These are phyloP conservation scores for Coemansia aciculifera DNA, from an alignment of 192 early-diverging fungal genomes.

Conservation along the genomic window DNA sequence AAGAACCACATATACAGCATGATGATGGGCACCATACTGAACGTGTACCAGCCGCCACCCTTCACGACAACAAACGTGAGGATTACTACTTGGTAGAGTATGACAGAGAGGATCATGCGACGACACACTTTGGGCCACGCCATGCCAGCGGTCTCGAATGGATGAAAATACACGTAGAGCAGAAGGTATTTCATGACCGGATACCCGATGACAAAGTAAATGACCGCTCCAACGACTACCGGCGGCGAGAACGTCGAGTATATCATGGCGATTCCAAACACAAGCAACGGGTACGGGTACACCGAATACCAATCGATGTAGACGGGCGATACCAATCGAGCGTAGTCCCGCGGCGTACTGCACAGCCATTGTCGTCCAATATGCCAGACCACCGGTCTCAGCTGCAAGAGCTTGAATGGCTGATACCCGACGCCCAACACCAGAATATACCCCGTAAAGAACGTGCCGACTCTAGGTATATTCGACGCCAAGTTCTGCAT, in stretches of 20 bases:
- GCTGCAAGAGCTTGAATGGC: constrained; percentile 70
- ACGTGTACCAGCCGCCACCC: constrained; percentile 52
- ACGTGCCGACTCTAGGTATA: constrained; percentile 70
- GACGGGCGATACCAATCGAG: constrained; percentile 70
- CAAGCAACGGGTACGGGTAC: constrained; percentile 69
- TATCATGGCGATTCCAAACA: constrained; percentile 71
- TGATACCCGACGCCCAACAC: constrained; percentile 70
- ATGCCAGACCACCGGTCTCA: constrained; percentile 64
- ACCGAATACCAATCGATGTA: constrained; percentile 69
- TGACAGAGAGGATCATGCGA: constrained; percentile 63
- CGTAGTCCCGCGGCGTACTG: constrained; percentile 78
- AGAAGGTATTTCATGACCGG: constrained; percentile 75
- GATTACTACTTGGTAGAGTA: constrained; percentile 68
- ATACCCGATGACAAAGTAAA: constrained; percentile 69
- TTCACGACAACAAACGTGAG: constrained; percentile 57
- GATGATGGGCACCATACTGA: constrained; percentile 41
- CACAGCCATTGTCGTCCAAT: constrained; percentile 61
- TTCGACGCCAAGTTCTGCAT: constrained; percentile 65
- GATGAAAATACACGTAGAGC: constrained; percentile 75
- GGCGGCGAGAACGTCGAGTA: constrained; percentile 77
- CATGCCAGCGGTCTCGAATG: constrained; percentile 69
- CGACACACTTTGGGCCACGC: constrained; percentile 74
- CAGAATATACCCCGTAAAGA: constrained; percentile 76
- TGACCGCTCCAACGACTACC: constrained; percentile 67
- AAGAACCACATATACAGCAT: constrained; percentile 47